phyloP scores from a whole-genome alignment of 75 land plant species.

The Picea glauca region DNA sequence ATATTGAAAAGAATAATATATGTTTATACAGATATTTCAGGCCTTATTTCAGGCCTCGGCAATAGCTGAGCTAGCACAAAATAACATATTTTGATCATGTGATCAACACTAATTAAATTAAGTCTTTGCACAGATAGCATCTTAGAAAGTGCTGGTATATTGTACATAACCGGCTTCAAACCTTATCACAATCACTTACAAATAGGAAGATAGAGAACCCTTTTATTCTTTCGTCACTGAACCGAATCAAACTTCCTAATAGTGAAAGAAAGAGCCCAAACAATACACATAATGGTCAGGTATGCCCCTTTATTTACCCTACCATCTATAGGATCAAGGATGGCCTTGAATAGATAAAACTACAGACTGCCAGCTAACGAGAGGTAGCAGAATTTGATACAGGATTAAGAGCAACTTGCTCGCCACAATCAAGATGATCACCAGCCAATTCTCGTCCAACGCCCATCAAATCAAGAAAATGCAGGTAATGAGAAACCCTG shows the following conservation, averaged over 20 bases:
- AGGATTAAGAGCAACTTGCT: slow-evolving; percentile 56
- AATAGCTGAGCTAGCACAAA: background rate
- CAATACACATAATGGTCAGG: slow-evolving; percentile 6
- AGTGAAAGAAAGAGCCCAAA: background rate
- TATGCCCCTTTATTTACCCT: slow-evolving; percentile 3
- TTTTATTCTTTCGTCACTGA: background rate
- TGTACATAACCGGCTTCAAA: background rate
- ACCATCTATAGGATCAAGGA: background rate
- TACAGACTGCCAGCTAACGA: background rate
- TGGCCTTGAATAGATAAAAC: background rate
- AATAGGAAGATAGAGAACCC: background rate
- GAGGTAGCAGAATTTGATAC: slow-evolving; percentile 16
- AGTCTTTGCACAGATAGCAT: background rate
- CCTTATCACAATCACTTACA: slow-evolving; percentile 7
- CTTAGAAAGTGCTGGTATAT: background rate
- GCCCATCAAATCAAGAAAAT: slow-evolving; percentile 71
- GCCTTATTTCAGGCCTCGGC: background rate
- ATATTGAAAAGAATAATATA: background rate
- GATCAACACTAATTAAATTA: background rate
- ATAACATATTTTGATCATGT: background rate
- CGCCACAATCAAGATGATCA: slow-evolving; percentile 50
- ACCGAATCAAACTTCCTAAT: background rate
- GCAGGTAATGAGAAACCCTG: slow-evolving; percentile 66
- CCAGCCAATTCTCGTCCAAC: slow-evolving; percentile 60
- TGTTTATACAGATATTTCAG: too few species aligned